Evolutionary conservation across 2,329 filamentous ascomycete genomes (phyloP), one percentile per base, ranked within the genome.

Genomic region (Neoascochyta sp.): DNA sequence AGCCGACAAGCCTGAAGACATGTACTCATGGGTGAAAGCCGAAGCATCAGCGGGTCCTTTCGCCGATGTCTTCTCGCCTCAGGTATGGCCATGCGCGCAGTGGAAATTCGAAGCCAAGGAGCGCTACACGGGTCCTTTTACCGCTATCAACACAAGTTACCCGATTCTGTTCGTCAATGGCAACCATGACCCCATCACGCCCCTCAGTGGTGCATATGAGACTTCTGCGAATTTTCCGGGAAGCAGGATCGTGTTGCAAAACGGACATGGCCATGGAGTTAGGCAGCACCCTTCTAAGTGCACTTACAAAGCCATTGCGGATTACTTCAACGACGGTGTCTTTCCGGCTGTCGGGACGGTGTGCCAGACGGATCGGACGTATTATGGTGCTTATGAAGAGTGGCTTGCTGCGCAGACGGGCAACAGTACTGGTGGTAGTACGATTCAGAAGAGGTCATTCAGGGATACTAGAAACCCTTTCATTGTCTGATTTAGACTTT

Each of bases 101-200:
- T 49, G 45, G 45, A 40, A 36, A 14, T 45, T 41, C 14, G 16
- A 35, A 1, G 45, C 41, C 5, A 36, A 33, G 16, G 47, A 49
- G 36, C 34, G 32, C 15, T 49, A 37, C 19, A 26, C 19, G 6
- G 43, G 43, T 0, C 39, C 40, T 7, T 43, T 27, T 6, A 34
- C 25, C 9, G 27, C 27, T 5, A 37, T 46, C 27, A 39, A 34
- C 13, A 51, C 43, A 3, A 42, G 30, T 22, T 33, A 40, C 13
- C 45, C 43, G 1, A 34, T 45, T 0, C n/a, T 51, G 7, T 31
- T 51, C 2, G 35, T 44, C 3, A 44, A 43, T 12, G 33, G 42
- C 14, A 33, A 34, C 8, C 21, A 29, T 12, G 47, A 49, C 13
- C 43, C 47, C 0, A 39, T 49, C 10, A 47, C 45, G 7, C 45